Percentiles rank a stretch among this genome's conserved stretches.
Evolutionary conservation across 257 asterid genomes (phyloP).

Genomic region (Scutellaria minor): DNA sequence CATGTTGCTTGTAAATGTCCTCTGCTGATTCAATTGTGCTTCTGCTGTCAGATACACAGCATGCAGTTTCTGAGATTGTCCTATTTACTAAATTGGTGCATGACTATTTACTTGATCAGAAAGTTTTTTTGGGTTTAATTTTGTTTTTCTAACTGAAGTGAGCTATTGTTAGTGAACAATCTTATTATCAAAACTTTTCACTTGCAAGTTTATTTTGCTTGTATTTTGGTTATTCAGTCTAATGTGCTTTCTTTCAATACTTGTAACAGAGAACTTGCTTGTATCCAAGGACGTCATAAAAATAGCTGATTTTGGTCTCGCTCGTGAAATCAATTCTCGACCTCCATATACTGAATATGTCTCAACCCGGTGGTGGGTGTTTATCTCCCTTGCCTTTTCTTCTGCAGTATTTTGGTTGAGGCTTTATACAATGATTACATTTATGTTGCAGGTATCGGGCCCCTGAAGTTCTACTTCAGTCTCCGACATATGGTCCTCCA

Average conservation of each 20-base stretch:
- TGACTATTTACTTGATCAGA: conserved; percentile 6
- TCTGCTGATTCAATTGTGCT: neutral
- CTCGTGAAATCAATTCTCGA: conserved; percentile 86
- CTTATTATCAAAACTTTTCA: neutral
- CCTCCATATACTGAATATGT: conserved; percentile 98
- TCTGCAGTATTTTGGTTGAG: neutral
- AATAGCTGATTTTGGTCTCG: conserved; percentile 97
- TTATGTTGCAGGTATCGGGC: conserved; percentile 87
- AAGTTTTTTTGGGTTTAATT: neutral
- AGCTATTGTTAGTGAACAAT: neutral
- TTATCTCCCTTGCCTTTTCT: conserved; percentile 12
- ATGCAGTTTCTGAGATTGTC: neutral
- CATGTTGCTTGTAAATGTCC: conserved; percentile 8
- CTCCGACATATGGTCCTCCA: conserved; percentile 79
- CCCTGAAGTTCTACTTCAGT: conserved; percentile 96
- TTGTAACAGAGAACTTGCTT: conserved; percentile 77
- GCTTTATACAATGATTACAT: conserved; percentile 12
- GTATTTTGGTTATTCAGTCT: neutral
- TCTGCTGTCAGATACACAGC: conserved; percentile 7
- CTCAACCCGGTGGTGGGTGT: conserved; percentile 92
- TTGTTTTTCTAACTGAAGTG: conserved; percentile 1
- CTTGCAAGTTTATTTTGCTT: conserved; percentile 16
- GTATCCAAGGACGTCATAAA: conserved; percentile 82
- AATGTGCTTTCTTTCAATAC: conserved; percentile 6
- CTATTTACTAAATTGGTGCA: neutral